phyloP scores from a whole-genome alignment of 169 alveolate species.

The Eimeria maxima region DNA sequence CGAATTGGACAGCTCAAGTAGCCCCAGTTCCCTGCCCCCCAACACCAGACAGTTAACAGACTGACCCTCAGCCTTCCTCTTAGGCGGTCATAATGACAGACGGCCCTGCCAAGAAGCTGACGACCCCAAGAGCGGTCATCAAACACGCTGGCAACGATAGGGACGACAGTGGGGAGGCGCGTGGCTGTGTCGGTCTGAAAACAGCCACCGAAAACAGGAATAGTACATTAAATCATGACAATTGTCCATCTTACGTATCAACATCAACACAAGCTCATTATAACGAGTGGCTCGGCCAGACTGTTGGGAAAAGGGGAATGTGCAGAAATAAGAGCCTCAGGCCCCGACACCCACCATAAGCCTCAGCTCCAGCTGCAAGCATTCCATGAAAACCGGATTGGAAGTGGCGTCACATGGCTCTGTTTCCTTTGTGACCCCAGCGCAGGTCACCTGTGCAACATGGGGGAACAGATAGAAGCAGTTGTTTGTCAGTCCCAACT shows the following conservation, averaged over 20 bases:
- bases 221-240: background rate
- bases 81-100: slow-evolving; percentile 87
- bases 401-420: slow-evolving; percentile 86
- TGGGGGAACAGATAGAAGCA: background rate
- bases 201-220: background rate
- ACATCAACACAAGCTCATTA: background rate
- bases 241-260: background rate
- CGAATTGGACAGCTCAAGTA: background rate
- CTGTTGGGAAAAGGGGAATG: background rate
- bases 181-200: slow-evolving; percentile 86
- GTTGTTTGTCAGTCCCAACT: background rate
- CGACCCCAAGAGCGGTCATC: slow-evolving; percentile 87
- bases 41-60: background rate
- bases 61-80: slow-evolving; percentile 80
- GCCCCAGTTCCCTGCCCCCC: background rate
- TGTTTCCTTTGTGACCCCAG: slow-evolving; percentile 89
- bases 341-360: slow-evolving; percentile 64
- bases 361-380: slow-evolving; percentile 86
- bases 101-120: slow-evolving; percentile 86
- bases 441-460: slow-evolving; percentile 87
- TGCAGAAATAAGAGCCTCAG: background rate
- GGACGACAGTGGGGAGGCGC: slow-evolving; percentile 87
- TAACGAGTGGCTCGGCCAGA: background rate
- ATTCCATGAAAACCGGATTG: slow-evolving; percentile 91
- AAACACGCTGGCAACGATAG: slow-evolving; percentile 85